Base-by-base conservation (phyloP, 2,329 filamentous ascomycete species). In the Magnaporthiopsis incrustans region DNA sequence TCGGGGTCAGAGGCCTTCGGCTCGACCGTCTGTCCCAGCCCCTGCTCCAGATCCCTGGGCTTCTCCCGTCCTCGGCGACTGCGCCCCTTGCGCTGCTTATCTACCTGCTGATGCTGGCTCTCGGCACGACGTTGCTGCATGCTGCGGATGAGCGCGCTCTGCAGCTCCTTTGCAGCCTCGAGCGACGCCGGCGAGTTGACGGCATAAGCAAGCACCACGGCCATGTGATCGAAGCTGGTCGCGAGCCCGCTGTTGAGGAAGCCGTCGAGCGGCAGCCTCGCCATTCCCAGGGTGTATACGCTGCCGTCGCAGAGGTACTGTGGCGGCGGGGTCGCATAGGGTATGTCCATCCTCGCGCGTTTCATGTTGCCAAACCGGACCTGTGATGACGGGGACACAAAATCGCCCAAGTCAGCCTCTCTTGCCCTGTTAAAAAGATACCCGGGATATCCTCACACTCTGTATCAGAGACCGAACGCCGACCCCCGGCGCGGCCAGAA, bases 1-100 rank as follows among this genome's bases (percentile, higher is more conserved):
- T n/a, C 56, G 18, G 61, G 33, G 63, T 57, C 61, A 67, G 66
- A 69, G 66, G 70, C 66, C 64, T 63, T 58, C 22, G 22, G 12
- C 18, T 22, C 44, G 4, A n/a, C 44, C 7, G n/a, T 15, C 44
- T 53, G 44, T 2, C 4, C 8, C 18, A 10, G 44, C 1, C 44
- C 44, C 22, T n/a, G 2, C 44, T 53, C 44, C 22, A 53, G 44
- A 22, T 53, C 44, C 7, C 22, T n/a, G 44, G 8, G 5, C 44
- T n/a, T 53, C 44, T 53, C 44, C 8, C 44, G 44, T 2, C 22
- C 44, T 53, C 44, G 18, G 22, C 44, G 44, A 14, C 44, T 53
- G 44, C 22, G 18, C 11, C 0, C 18, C 18, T 14, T n/a, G 44
- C 44, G 44, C 44, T 53, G 18, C 44, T 53, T 22, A 4, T n/a